A percentile compares a stretch with the other conserved stretches of the same genome.
phyloP scores from a whole-genome alignment of 2,329 filamentous ascomycete species.

The Drechslerella coelobrocha region DNA sequence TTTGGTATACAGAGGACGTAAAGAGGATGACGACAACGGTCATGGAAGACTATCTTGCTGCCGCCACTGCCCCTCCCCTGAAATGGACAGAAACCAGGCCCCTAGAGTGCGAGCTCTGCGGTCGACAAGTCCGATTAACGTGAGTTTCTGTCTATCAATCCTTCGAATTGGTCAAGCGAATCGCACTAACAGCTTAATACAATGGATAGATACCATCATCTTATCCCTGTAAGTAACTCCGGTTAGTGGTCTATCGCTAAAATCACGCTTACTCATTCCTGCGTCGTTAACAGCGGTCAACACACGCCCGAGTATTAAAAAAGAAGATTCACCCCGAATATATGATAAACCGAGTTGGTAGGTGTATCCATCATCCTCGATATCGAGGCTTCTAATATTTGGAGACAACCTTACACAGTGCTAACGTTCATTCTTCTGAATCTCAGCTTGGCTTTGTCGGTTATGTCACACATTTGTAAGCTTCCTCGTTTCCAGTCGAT shows the following conservation, averaged over 20 bases:
- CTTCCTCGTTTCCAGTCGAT: neutral
- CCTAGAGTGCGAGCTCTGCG: conserved; percentile 76
- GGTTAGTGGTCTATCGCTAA: no score
- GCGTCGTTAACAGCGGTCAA: conserved; percentile 61
- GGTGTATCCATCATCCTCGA: neutral
- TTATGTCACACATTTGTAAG: conserved; percentile 68
- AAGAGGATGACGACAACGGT: conserved; percentile 48
- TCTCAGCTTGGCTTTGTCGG: conserved; percentile 45
- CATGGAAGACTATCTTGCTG: conserved; percentile 68
- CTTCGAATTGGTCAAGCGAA: neutral
- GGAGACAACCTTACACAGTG: neutral
- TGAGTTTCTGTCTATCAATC: conserved; percentile 3
- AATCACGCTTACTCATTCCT: neutral
- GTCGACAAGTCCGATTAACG: conserved; percentile 58
- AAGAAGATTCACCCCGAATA: conserved; percentile 79
- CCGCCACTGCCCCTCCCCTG: conserved; percentile 69
- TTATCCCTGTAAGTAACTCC: conserved; percentile 68
- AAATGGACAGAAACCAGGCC: conserved; percentile 67
- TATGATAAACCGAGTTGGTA: conserved; percentile 72
- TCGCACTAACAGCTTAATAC: conserved; percentile 68
- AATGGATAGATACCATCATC: conserved; percentile 77
- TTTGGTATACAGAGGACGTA: conserved; percentile 32
- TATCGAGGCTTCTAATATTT: neutral
- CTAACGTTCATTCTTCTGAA: neutral
- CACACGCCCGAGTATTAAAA: conserved; percentile 78